Conservation (phyloP, 192 early-diverging fungal genomes). For the Coemansia sp. region DNA sequence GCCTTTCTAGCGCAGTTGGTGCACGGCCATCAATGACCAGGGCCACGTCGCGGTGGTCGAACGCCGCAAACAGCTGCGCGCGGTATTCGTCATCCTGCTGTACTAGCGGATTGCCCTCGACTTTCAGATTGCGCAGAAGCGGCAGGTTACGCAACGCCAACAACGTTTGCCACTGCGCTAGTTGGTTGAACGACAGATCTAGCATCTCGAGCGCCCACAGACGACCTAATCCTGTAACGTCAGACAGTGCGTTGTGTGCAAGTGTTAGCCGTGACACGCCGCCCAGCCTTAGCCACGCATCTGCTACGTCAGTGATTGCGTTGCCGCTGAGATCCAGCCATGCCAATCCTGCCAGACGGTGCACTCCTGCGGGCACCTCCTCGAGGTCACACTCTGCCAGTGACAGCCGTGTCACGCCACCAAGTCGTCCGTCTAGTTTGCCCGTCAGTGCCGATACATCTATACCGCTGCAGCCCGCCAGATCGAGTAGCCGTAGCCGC, state of each 20-base stretch:
- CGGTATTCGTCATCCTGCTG: slow-evolving; percentile 11
- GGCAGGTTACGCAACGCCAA: slow-evolving; percentile 42
- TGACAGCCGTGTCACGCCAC: slow-evolving; percentile 31
- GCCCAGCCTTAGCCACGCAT: slow-evolving; percentile 35
- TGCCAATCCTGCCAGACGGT: slow-evolving; percentile 22
- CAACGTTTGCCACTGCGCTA: slow-evolving; percentile 24
- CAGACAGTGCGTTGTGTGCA: slow-evolving; percentile 23
- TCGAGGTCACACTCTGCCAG: slow-evolving; percentile 41
- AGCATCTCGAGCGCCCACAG: slow-evolving; percentile 44
- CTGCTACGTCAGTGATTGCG: slow-evolving; percentile 22
- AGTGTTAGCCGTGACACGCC: slow-evolving; percentile 29
- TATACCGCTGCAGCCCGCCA: slow-evolving; percentile 33
- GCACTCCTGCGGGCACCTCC: slow-evolving; percentile 26
- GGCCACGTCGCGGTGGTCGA: slow-evolving; percentile 43
- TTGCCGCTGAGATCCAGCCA: slow-evolving; percentile 44
- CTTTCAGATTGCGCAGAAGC: slow-evolving; percentile 22
- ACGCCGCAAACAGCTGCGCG: slow-evolving; percentile 41
- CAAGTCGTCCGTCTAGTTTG: slow-evolving; percentile 14
- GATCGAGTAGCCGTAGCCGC: slow-evolving; percentile 37
- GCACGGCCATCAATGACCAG: slow-evolving; percentile 34
- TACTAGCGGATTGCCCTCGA: slow-evolving; percentile 42
- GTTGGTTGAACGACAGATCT: slow-evolving; percentile 31
- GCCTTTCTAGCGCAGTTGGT: slow-evolving; percentile 31
- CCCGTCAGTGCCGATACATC: slow-evolving; percentile 24
- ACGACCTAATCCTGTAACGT: slow-evolving; percentile 29